Percentiles rank a stretch among this genome's conserved stretches.
These are phyloP conservation scores for Tetrahymena malaccensis DNA, from an alignment of 73 alveolate species.

Conservation along the genomic window DNA sequence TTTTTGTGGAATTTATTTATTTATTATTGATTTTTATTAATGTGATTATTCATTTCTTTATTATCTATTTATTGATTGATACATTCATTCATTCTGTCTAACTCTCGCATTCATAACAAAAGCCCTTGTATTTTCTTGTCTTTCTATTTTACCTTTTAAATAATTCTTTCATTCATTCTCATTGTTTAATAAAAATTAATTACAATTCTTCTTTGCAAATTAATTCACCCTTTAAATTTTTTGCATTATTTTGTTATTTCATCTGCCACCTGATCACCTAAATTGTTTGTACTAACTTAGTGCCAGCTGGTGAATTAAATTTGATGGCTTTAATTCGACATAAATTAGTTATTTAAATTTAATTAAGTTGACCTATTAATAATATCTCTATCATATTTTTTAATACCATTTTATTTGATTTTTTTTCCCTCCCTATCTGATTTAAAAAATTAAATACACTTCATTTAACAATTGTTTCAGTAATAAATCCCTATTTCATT, in stretches of 20 bases:
- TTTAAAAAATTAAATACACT: neutral
- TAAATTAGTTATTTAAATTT: too few relatives aligned
- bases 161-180: neutral
- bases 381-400: neutral
- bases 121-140: neutral
- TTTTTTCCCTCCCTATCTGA: neutral
- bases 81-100: neutral
- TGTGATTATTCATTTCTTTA: neutral
- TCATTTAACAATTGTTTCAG: neutral
- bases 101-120: too few relatives aligned
- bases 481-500: too few relatives aligned
- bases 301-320: neutral
- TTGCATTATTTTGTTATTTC: neutral
- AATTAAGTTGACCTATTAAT: neutral
- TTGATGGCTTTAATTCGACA: neutral
- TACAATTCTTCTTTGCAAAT: neutral
- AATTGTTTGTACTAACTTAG: neutral
- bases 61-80: too few relatives aligned
- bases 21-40: neutral
- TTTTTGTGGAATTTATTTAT: neutral
- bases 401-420: neutral
- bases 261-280: neutral
- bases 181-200: too few relatives aligned
- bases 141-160: neutral
- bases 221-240: neutral